Evolutionary conservation across 192 early-diverging fungal genomes (phyloP).

Genomic region (Nowakowskiella sp.): DNA sequence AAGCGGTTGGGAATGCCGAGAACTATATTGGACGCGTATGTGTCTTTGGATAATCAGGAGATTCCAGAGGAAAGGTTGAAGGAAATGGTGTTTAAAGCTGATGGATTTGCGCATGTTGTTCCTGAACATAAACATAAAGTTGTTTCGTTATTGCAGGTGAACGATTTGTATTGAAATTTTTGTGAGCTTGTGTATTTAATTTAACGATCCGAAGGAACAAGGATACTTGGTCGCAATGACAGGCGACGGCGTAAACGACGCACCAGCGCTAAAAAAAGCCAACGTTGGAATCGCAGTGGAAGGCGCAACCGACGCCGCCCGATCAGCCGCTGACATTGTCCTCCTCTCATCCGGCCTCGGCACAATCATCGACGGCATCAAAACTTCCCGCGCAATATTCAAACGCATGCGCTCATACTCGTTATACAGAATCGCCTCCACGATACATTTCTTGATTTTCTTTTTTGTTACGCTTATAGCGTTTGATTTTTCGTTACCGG

Average conservation of each 20-base stretch:
- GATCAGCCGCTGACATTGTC: constrained; percentile 93
- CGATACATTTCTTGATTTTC: constrained; percentile 92
- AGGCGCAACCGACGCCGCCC: constrained; percentile 91
- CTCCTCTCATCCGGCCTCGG: constrained; percentile 80
- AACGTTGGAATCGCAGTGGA: constrained; percentile 96
- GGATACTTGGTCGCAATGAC: constrained; percentile 94
- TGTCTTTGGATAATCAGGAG: constrained; percentile 64
- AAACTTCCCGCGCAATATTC: constrained; percentile 86
- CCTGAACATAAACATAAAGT: constrained; percentile 97
- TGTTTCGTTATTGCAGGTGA: constrained; percentile 86
- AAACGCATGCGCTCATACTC: constrained; percentile 85
- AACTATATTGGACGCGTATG: constrained; percentile 76
- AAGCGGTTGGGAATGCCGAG: constrained; percentile 81
- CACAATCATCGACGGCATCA: constrained; percentile 87
- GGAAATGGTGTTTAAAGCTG: constrained; percentile 72
- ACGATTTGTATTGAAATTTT: too few species aligned
- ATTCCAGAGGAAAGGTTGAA: constrained; percentile 73
- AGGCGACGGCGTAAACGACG: constrained; percentile 97
- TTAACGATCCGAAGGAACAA: too few species aligned
- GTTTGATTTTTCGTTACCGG: constrained; percentile 72
- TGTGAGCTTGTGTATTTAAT: too few species aligned
- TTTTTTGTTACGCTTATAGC: constrained; percentile 85
- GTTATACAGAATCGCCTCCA: constrained; percentile 88
- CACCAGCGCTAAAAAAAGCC: constrained; percentile 95
- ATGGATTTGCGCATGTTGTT: constrained; percentile 94